Evolutionary conservation across 169 alveolate genomes (phyloP).

Genomic region (Eimeria praecox): DNA sequence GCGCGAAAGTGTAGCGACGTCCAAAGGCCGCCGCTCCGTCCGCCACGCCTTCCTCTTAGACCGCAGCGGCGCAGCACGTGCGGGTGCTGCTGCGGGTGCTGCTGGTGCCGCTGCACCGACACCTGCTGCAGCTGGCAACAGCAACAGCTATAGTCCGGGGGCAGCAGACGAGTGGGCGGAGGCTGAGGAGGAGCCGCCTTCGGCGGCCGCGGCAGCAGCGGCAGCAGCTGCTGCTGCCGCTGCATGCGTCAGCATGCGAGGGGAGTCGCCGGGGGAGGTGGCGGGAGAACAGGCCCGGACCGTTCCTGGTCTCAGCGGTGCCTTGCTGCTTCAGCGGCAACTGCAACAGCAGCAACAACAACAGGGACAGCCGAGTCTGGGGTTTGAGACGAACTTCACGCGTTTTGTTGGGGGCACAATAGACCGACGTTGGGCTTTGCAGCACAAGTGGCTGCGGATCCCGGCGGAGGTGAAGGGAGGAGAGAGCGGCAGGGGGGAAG

Average conservation of each 20-base stretch:
- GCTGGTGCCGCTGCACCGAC: background rate
- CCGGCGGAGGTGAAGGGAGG: conserved; percentile 2
- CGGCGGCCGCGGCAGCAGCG: conserved; percentile 17
- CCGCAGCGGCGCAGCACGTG: conserved; percentile 43
- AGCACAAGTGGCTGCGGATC: conserved; percentile 51
- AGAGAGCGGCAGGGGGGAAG: background rate
- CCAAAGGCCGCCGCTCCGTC: conserved; percentile 78
- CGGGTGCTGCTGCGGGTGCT: background rate
- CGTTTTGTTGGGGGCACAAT: conserved; percentile 81
- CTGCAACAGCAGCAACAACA: conserved; percentile 52
- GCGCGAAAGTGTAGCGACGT: conserved; percentile 76
- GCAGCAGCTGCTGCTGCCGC: conserved; percentile 5
- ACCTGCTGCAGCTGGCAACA: background rate
- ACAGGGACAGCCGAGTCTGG: conserved; percentile 44
- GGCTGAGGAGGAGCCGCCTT: conserved; percentile 38
- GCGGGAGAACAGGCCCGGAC: conserved; percentile 23
- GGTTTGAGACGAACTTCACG: conserved; percentile 79
- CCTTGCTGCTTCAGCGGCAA: conserved; percentile 13
- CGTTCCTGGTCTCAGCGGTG: background rate
- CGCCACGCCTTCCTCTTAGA: conserved; percentile 76
- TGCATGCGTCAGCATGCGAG: conserved; percentile 10
- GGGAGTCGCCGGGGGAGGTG: conserved; percentile 39
- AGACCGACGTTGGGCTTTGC: conserved; percentile 82
- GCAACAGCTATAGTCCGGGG: conserved; percentile 70
- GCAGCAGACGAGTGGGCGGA: conserved; percentile 69